These are phyloP conservation scores for Penicillium robsamsonii DNA, from an alignment of 495 filamentous ascomycete species.

Conservation along the genomic window DNA sequence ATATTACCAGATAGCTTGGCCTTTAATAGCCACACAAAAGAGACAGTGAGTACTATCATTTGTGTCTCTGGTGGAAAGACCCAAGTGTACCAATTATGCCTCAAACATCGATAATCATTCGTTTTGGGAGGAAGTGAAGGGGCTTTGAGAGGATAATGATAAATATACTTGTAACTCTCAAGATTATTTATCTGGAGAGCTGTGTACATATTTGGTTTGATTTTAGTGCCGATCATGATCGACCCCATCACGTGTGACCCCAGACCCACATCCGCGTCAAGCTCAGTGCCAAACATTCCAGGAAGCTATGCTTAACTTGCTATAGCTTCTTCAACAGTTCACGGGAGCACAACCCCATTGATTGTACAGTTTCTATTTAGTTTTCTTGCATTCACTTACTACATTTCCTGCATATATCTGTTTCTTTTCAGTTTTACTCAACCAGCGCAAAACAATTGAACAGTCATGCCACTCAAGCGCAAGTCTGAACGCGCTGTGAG, in stretches of 20 bases:
- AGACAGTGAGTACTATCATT: background rate
- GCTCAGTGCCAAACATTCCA: slow-evolving; percentile 10
- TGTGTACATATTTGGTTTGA: background rate
- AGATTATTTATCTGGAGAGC: background rate
- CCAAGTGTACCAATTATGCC: background rate
- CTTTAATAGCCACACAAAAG: background rate
- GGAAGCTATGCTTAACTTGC: slow-evolving; percentile 1
- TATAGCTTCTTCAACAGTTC: background rate
- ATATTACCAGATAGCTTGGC: background rate
- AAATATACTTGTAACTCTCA: background rate
- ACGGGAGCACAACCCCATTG: background rate
- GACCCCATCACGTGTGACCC: slow-evolving; percentile 11
- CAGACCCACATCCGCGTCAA: slow-evolving; percentile 17
- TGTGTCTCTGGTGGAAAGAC: background rate
- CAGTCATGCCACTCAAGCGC: slow-evolving; percentile 30
- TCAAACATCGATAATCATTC: background rate
- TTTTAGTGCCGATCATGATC: slow-evolving; percentile 3
- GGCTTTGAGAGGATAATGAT: background rate
- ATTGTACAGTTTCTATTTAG: background rate
- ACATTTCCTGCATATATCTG: slow-evolving; percentile 1
- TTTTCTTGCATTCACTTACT: background rate
- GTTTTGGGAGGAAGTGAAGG: background rate
- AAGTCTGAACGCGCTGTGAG: slow-evolving; percentile 26
- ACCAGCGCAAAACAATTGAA: background rate
- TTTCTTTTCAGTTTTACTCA: background rate